Conservation (phyloP, 1,139 yeast genomes). For the Suhomyces bolitotheri region DNA sequence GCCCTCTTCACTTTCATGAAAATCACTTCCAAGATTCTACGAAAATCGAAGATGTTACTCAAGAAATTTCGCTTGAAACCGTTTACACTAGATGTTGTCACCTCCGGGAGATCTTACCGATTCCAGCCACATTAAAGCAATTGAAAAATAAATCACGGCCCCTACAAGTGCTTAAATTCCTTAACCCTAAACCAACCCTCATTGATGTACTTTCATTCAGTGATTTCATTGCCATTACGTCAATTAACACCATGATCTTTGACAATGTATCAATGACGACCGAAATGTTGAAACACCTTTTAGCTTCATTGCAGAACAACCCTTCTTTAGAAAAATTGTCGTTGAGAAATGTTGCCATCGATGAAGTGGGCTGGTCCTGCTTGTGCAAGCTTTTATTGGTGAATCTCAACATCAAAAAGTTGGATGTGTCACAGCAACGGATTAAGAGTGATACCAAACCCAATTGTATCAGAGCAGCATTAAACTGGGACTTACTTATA, state of each 20-base stretch:
- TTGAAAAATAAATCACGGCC: conserved; percentile 76
- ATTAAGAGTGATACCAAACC: conserved; percentile 52
- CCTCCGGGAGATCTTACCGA: conserved; percentile 86
- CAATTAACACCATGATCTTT: conserved; percentile 73
- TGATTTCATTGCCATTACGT: conserved; percentile 83
- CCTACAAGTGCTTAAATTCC: conserved; percentile 69
- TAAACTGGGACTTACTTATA: conserved; percentile 77
- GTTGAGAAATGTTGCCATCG: conserved; percentile 75
- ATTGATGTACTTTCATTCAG: conserved; percentile 86
- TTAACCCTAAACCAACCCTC: conserved; percentile 88
- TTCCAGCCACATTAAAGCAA: conserved; percentile 87
- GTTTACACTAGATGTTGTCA: conserved; percentile 92
- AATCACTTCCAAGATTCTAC: conserved; percentile 48
- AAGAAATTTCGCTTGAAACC: conserved; percentile 59
- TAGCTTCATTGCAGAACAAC: conserved; percentile 62
- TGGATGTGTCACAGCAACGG: conserved; percentile 81
- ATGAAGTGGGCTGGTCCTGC: conserved; percentile 67
- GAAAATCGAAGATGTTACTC: conserved; percentile 19
- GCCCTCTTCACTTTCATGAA: conserved; percentile 70
- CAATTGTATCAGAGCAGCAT: conserved; percentile 53
- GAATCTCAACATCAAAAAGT: conserved; percentile 58
- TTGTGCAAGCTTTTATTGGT: conserved; percentile 69
- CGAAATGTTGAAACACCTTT: conserved; percentile 73
- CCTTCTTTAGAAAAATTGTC: conserved; percentile 67
- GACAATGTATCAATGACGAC: conserved; percentile 81